These are phyloP conservation scores for Orbilia quercus DNA, from an alignment of 2,329 filamentous ascomycete genomes.

Conservation along the genomic window DNA sequence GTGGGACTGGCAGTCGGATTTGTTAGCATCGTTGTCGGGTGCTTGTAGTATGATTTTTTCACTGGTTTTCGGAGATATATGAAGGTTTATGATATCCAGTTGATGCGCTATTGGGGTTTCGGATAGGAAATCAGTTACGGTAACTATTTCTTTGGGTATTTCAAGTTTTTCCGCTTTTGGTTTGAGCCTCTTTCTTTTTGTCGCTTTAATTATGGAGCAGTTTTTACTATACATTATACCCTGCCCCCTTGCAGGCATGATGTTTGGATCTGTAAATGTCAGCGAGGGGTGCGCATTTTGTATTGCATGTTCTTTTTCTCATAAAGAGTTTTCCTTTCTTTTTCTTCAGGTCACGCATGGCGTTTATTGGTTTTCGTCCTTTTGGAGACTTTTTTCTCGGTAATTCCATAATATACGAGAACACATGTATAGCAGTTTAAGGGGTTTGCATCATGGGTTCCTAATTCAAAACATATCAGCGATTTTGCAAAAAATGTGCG, in stretches of 20 bases:
- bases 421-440: not conserved
- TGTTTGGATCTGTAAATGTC: conserved; percentile 2
- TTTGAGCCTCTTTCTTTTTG: not conserved
- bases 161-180: conserved; percentile 7
- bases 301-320: conserved; percentile 4
- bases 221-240: conserved; percentile 11
- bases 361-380: conserved; percentile 11
- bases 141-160: not conserved
- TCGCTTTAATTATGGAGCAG: conserved; percentile 9
- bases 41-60: conserved; percentile 16
- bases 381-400: not conserved
- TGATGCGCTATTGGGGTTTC: not conserved
- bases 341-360: not conserved
- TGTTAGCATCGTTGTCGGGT: conserved; percentile 17
- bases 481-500: too few relatives aligned
- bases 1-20: conserved; percentile 20
- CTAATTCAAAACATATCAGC: too few relatives aligned
- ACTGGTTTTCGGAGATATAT: not conserved
- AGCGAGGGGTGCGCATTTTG: not conserved
- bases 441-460: not conserved
- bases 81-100: not conserved
- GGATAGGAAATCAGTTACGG: not conserved
- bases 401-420: not conserved
- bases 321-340: not conserved
- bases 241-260: conserved; percentile 7